Percentiles rank a stretch among this genome's conserved stretches.
Evolutionary conservation across 495 filamentous ascomycete species (phyloP).

Genomic region (Penicillium waksmanii): DNA sequence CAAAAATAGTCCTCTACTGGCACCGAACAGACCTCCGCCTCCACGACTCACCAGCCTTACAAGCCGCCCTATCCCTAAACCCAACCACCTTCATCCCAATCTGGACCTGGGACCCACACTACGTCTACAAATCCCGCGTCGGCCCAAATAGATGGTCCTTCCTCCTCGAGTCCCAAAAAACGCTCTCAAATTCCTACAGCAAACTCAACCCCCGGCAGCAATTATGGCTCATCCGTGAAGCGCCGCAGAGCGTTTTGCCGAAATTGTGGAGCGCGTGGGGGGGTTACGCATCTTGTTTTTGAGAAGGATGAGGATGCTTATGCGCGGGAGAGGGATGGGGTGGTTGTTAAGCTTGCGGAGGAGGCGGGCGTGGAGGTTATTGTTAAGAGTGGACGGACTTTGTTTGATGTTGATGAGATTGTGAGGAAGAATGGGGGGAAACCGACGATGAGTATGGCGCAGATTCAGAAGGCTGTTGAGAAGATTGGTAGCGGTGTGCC

Average conservation of each 20-base stretch:
- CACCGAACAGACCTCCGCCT: slow-evolving; percentile 73
- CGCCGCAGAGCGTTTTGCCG: slow-evolving; percentile 64
- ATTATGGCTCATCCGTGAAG: slow-evolving; percentile 68
- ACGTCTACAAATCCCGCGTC: slow-evolving; percentile 67
- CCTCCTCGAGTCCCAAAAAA: slow-evolving; percentile 67
- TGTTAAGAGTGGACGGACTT: slow-evolving; percentile 58
- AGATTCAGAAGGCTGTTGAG: slow-evolving; percentile 56
- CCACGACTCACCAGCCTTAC: slow-evolving; percentile 70
- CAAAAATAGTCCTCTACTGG: slow-evolving; percentile 68
- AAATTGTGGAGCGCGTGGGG: slow-evolving; percentile 70
- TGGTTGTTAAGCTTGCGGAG: slow-evolving; percentile 56
- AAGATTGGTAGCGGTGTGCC: slow-evolving; percentile 53
- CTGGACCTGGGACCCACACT: slow-evolving; percentile 75
- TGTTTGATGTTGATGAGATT: slow-evolving; percentile 70
- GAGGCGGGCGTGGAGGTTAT: slow-evolving; percentile 67
- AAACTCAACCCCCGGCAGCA: slow-evolving; percentile 66
- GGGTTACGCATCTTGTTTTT: slow-evolving; percentile 70
- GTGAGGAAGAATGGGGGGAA: slow-evolving; percentile 64
- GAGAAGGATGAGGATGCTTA: slow-evolving; percentile 76
- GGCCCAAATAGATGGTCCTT: slow-evolving; percentile 70
- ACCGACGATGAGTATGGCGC: slow-evolving; percentile 69
- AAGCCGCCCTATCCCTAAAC: slow-evolving; percentile 64
- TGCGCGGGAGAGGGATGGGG: slow-evolving; percentile 60
- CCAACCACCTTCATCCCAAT: slow-evolving; percentile 65
- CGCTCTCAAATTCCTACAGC: slow-evolving; percentile 63